Conservation (phyloP, 129 eudicot species). For the Pulicaria dysenterica region DNA sequence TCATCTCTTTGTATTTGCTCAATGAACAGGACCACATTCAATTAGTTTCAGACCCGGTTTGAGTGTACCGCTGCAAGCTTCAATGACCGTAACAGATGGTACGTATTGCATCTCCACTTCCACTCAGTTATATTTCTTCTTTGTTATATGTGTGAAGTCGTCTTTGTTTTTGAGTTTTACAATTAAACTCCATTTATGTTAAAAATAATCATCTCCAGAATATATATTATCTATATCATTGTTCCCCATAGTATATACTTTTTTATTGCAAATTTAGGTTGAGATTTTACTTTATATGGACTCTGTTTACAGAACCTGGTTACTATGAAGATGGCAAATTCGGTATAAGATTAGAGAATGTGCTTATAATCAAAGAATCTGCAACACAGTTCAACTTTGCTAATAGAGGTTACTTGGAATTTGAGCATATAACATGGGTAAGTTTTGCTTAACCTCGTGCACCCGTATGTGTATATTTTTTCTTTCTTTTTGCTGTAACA, state of each 20-base stretch:
- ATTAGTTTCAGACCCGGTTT: constrained; percentile 89
- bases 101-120: constrained; percentile 25
- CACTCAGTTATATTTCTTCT: neutral
- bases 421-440: constrained; percentile 99
- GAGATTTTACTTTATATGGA: neutral
- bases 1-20: constrained; percentile 10
- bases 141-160: neutral
- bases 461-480: too few species aligned
- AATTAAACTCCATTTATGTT: too few species aligned
- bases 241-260: too few species aligned
- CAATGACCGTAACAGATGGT: constrained; percentile 98
- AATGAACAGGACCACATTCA: constrained; percentile 77
- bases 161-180: too few species aligned
- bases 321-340: constrained; percentile 96
- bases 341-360: constrained; percentile 94
- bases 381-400: constrained; percentile 83
- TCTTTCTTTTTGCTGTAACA: neutral
- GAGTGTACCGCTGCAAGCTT: constrained; percentile 81
- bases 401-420: constrained; percentile 74
- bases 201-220: too few species aligned
- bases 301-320: constrained; percentile 79
- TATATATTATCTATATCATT: too few species aligned
- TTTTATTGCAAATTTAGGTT: too few species aligned
- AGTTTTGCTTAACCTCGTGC: constrained; percentile 17
- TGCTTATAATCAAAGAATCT: constrained; percentile 83